Evolutionary conservation across 1,284 basidiomycete genomes (phyloP).

Genomic region (Xerocomus cyaneibrunnescens): DNA sequence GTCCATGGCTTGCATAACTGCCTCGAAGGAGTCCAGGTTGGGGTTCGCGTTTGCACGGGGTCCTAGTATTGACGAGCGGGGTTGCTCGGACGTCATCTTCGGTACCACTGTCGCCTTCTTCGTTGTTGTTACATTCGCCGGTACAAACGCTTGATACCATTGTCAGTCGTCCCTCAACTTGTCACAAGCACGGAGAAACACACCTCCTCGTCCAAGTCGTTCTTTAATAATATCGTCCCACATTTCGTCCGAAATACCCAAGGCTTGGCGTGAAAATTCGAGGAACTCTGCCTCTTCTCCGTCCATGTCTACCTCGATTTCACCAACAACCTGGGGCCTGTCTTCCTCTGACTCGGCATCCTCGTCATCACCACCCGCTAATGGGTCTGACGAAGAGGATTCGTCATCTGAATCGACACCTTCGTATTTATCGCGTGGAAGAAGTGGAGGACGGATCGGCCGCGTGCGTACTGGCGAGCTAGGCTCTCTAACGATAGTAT

Average conservation of each 20-base stretch:
- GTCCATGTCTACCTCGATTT: constrained; percentile 83
- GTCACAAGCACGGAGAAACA: constrained; percentile 24
- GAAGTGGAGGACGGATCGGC: constrained; percentile 65
- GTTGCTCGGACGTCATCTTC: constrained; percentile 6
- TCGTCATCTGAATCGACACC: constrained; percentile 87
- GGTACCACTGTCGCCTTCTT: constrained; percentile 4
- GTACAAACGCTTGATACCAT: constrained; percentile 63
- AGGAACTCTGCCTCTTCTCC: constrained; percentile 91
- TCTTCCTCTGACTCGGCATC: constrained; percentile 74
- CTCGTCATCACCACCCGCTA: constrained; percentile 48
- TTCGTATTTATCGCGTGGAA: constrained; percentile 78
- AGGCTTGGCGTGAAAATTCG: constrained; percentile 85
- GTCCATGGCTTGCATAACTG: constrained; percentile 95
- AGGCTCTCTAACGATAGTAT: constrained; percentile 8
- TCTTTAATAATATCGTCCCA: constrained; percentile 83
- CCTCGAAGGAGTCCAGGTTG: constrained; percentile 87
- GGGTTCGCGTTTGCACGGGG: constrained; percentile 52
- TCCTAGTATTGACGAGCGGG: constrained; percentile 29
- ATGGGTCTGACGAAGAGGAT: constrained; percentile 42
- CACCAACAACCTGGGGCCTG: constrained; percentile 73
- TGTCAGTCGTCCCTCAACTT: constrained; percentile 3
- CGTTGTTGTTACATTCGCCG: constrained; percentile 40
- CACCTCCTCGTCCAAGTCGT: constrained; percentile 73
- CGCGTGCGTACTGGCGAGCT: constrained; percentile 17
- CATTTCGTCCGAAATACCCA: constrained; percentile 82